A percentile compares a stretch with the other conserved stretches of the same genome.
These are phyloP conservation scores for Ogataea wickerhamii DNA, from an alignment of 805 yeast species.

Conservation along the genomic window DNA sequence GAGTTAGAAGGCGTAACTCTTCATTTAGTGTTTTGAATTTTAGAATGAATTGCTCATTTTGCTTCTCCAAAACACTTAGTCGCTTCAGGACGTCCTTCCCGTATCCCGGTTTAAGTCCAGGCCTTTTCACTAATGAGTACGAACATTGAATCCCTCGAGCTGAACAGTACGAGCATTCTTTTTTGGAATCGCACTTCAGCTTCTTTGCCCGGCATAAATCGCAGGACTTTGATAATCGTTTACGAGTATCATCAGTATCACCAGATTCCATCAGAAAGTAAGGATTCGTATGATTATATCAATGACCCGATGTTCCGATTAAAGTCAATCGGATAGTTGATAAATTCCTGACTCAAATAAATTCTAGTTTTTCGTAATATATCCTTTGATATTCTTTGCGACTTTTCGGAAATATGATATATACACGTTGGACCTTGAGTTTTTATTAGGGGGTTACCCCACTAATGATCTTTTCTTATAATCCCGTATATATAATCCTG, in stretches of 20 bases:
- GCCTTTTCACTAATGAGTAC: slow-evolving; percentile 22
- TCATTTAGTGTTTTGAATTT: slow-evolving; percentile 5
- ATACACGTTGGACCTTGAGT: too few species aligned
- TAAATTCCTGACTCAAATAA: too few species aligned
- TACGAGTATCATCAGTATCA: slow-evolving; percentile 4
- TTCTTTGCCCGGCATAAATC: slow-evolving; percentile 18
- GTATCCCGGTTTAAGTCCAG: slow-evolving; percentile 27
- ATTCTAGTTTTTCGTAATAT: too few species aligned
- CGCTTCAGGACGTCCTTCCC: slow-evolving; percentile 22
- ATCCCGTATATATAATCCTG: too few species aligned
- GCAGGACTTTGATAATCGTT: slow-evolving; percentile 17
- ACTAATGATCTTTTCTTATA: too few species aligned
- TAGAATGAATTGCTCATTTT: slow-evolving; percentile 2
- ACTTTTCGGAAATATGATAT: too few species aligned
- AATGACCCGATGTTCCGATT: too few species aligned
- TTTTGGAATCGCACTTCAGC: slow-evolving; percentile 17
- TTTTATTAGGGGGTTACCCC: too few species aligned
- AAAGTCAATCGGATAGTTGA: too few species aligned
- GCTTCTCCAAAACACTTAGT: slow-evolving; percentile 8
- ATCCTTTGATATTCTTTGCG: too few species aligned
- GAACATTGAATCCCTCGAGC: slow-evolving; percentile 13
- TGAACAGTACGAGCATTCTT: slow-evolving; percentile 15
- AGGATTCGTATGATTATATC: too few species aligned
- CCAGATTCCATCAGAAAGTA: too few species aligned
- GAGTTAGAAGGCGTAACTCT: not conserved